Evolutionary conservation across 202 grass and related monocot species (phyloP), one percentile per base, ranked within the genome.

Genomic region (Digitaria exilis): DNA sequence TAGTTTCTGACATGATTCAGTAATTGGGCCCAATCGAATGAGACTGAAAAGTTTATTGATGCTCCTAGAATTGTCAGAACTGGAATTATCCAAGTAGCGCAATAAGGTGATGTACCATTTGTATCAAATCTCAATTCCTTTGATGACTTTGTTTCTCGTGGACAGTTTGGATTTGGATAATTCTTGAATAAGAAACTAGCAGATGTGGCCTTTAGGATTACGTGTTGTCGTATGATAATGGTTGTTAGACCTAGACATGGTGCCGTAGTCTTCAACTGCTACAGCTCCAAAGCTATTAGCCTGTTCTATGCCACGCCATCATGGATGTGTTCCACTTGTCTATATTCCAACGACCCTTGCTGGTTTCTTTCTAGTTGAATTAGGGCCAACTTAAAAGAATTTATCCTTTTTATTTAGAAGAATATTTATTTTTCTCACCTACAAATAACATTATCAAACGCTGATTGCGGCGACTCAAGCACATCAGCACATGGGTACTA

Each of bases 291-390:
- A 26, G 37, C 37, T 39, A 7, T 7, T 39, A 39, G 37, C 37
- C 46, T 28, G 19, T 86, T 34, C 24, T 60, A 29, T 29, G 12
- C 0, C 37, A 22, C 19, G 18, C 21, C 21, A 77, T 45, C 0
- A 61, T 9, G 45, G 77, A 63, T 70, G 5, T 12, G 52, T 5
- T 63, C 2, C 18, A 42, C 11, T 49, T 85, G 21, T 58, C 12
- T 57, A 45, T 35, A 10, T 73, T 37, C 54, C 3, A 63, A 41
- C 5, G 64, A 12, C 42, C 15, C 15, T 58, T 35, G 45, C 19
- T 60, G 44, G 9, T 63, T 46, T 62, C 17, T 76, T 65, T 69
- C 15, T 70, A 48, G 55, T 63, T 78, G 19, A 70, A 80, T 45
- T 50, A 50, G 59, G 30, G 9, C 18, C 7, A 22, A 35, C 49